Conservation (phyloP, 805 yeast genomes). For the Teunomyces panamensis region DNA sequence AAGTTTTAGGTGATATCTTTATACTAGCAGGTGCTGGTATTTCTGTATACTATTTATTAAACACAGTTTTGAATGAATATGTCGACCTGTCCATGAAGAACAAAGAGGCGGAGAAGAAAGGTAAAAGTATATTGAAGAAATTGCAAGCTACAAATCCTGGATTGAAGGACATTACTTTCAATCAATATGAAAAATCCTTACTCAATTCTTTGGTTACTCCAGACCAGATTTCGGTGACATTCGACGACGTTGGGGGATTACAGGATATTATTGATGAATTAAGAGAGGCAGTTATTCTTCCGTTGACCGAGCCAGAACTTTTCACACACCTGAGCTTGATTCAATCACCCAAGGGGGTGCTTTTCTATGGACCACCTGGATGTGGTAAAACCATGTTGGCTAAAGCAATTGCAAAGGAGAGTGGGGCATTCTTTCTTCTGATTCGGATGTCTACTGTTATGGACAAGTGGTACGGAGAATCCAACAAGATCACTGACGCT, state of each 20-base stretch:
- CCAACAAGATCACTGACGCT: slow-evolving; percentile 91
- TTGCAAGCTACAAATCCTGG: slow-evolving; percentile 54
- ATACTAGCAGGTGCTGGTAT: slow-evolving; percentile 59
- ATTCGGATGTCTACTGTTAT: slow-evolving; percentile 89
- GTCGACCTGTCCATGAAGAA: slow-evolving; percentile 35
- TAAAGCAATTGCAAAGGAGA: slow-evolving; percentile 88
- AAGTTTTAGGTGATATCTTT: slow-evolving; percentile 40
- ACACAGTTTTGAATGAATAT: slow-evolving; percentile 35
- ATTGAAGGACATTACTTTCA: slow-evolving; percentile 49
- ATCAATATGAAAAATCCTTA: slow-evolving; percentile 74
- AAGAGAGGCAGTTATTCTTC: slow-evolving; percentile 84
- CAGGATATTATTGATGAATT: slow-evolving; percentile 80
- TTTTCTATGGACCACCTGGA: slow-evolving; percentile 94
- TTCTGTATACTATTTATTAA: slow-evolving; percentile 63
- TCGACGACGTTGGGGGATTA: slow-evolving; percentile 86
- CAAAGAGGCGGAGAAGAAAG: slow-evolving; percentile 62
- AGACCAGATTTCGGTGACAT: slow-evolving; percentile 71
- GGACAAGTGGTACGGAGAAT: slow-evolving; percentile 98
- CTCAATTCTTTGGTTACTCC: slow-evolving; percentile 80
- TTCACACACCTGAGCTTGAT: slow-evolving; percentile 67
- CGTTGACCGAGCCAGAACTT: slow-evolving; percentile 70
- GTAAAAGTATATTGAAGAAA: slow-evolving; percentile 42
- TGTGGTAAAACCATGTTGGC: slow-evolving; percentile 98
- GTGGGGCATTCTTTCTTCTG: slow-evolving; percentile 87
- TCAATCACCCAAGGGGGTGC: slow-evolving; percentile 92